A percentile compares a stretch with the other conserved stretches of the same genome.
Conservation (phyloP, 1,284 basidiomycete species). For the Sporisorium reilianum region DNA sequence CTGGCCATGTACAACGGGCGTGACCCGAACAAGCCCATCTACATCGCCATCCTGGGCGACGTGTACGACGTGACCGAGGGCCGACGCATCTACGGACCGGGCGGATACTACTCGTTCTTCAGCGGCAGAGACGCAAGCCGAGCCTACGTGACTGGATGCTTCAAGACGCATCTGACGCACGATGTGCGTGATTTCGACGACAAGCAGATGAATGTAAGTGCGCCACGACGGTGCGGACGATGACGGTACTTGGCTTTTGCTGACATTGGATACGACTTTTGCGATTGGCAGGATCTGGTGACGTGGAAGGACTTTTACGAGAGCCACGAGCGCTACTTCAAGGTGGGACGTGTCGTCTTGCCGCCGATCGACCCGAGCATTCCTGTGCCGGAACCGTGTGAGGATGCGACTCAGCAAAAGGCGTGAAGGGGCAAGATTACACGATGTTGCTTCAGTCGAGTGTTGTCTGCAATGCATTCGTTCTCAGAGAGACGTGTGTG, state of each 20-base stretch:
- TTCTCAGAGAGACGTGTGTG: no score
- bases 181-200: conserved; percentile 63
- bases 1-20: conserved; percentile 82
- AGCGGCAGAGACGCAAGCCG: conserved; percentile 65
- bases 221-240: background rate
- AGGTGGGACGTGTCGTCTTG: conserved; percentile 57
- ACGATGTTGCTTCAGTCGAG: background rate
- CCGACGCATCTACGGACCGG: conserved; percentile 80
- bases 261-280: conserved; percentile 9
- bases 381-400: conserved; percentile 58
- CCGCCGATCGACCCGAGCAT: conserved; percentile 52
- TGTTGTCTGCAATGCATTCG: background rate
- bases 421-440: background rate
- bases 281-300: conserved; percentile 44
- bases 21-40: conserved; percentile 79
- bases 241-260: background rate
- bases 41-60: conserved; percentile 81
- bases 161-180: conserved; percentile 64
- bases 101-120: conserved; percentile 65
- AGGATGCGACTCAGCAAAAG: conserved; percentile 32
- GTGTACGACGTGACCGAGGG: conserved; percentile 89
- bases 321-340: conserved; percentile 55
- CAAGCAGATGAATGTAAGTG: conserved; percentile 52
- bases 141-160: conserved; percentile 68
- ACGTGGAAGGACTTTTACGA: conserved; percentile 64